These are phyloP conservation scores for Coemansia sp. DNA, from an alignment of 192 early-diverging fungal species.

Conservation along the genomic window DNA sequence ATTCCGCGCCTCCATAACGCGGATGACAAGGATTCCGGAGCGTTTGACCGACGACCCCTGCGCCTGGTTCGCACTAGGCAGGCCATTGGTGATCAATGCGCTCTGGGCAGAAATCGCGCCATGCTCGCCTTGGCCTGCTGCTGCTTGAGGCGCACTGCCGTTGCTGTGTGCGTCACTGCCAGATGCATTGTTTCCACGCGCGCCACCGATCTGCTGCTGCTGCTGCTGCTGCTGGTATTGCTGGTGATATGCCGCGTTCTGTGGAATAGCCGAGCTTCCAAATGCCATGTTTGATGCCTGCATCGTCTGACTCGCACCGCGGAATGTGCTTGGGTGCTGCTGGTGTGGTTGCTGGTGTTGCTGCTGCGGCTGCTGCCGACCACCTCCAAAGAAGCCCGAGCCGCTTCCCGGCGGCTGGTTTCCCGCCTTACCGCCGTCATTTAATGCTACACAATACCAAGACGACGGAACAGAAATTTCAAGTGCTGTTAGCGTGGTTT, in stretches of 20 bases:
- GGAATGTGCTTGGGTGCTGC: slow-evolving; percentile 18
- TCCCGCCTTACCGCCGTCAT: slow-evolving; percentile 16
- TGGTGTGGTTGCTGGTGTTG: slow-evolving; percentile 26
- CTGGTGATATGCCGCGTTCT: slow-evolving; percentile 12
- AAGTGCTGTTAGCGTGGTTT: neutral
- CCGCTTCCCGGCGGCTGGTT: slow-evolving; percentile 13
- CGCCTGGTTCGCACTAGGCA: slow-evolving; percentile 39
- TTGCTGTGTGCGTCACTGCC: neutral
- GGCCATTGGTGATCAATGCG: slow-evolving; percentile 40
- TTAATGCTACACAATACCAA: slow-evolving; percentile 18
- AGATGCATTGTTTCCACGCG: slow-evolving; percentile 25
- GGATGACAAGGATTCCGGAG: slow-evolving; percentile 74
- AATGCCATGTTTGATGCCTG: slow-evolving; percentile 27
- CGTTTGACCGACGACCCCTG: slow-evolving; percentile 41
- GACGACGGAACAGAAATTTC: neutral
- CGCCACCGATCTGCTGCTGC: slow-evolving; percentile 24
- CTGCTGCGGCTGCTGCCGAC: slow-evolving; percentile 20
- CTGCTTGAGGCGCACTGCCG: slow-evolving; percentile 7
- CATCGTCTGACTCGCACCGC: slow-evolving; percentile 12
- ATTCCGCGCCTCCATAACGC: slow-evolving; percentile 78
- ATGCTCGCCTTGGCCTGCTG: slow-evolving; percentile 22
- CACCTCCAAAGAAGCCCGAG: slow-evolving; percentile 21
- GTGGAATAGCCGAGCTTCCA: slow-evolving; percentile 12
- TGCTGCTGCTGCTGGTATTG: slow-evolving; percentile 8
- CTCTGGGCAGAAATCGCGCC: slow-evolving; percentile 13